phyloP scores from a whole-genome alignment of 139 green algal genomes.

The Asterochloris erici region DNA sequence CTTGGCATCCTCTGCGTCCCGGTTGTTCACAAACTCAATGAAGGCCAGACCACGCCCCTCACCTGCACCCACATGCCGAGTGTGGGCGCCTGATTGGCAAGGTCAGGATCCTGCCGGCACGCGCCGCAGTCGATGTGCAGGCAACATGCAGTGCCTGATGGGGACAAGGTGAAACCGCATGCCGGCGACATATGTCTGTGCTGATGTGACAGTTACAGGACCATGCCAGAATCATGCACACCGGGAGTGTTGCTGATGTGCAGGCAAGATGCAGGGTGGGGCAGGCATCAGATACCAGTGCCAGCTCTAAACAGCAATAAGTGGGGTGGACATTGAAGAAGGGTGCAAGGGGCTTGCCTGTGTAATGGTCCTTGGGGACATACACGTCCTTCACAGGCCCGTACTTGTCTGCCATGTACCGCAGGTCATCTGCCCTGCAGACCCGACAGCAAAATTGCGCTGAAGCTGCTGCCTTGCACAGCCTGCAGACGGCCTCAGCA shows the following conservation, averaged over 20 bases:
- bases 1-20: constrained; percentile 51
- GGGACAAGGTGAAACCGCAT: no score
- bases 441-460: background rate
- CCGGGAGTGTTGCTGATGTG: background rate
- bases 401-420: constrained; percentile 36
- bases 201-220: background rate
- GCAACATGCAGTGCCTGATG: no score
- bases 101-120: background rate
- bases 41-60: constrained; percentile 54
- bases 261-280: background rate
- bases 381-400: constrained; percentile 37
- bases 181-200: no score
- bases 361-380: constrained; percentile 31
- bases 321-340: no score
- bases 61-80: constrained; percentile 6
- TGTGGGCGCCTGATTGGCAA: background rate
- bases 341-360: background rate
- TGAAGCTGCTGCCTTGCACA: background rate
- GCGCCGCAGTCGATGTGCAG: no score
- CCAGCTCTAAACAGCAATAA: no score
- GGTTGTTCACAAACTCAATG: constrained; percentile 48
- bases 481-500: background rate
- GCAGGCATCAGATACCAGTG: no score
- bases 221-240: background rate
- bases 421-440: constrained; percentile 27